Conservation (phyloP, 257 asterid genomes). For the Catharanthus roseus region DNA sequence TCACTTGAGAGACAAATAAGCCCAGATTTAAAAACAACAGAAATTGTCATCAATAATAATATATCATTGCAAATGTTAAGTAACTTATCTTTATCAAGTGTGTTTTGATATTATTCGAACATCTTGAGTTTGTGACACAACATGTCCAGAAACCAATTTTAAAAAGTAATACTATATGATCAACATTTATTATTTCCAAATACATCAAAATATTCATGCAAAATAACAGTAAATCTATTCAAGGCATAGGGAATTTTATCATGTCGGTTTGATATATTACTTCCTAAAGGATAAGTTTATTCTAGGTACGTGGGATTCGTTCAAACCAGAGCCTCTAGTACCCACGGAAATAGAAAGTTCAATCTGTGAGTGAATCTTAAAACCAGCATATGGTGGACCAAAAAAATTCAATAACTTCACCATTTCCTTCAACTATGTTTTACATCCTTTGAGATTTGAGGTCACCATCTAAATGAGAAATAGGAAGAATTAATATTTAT, state of each 20-base stretch:
- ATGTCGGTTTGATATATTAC: not conserved
- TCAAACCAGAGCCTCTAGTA: not conserved
- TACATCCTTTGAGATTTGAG: not conserved
- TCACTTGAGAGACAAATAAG: not conserved
- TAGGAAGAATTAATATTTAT: not conserved
- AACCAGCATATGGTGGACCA: not conserved
- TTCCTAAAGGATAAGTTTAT: not conserved
- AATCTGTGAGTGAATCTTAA: not conserved
- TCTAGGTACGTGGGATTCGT: not conserved
- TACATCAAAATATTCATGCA: not conserved
- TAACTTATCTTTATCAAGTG: not conserved
- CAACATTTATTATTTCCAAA: not conserved
- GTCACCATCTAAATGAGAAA: not conserved
- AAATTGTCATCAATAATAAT: not conserved
- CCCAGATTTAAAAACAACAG: not conserved
- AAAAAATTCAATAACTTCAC: not conserved
- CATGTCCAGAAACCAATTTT: not conserved
- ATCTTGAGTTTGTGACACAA: not conserved
- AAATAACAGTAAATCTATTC: not conserved
- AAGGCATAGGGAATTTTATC: not conserved
- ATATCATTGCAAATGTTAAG: not conserved
- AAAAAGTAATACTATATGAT: not conserved
- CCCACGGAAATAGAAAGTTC: not conserved
- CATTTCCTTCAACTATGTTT: not conserved
- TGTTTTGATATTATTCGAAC: not conserved